These are phyloP conservation scores for Psilocybe sp. DNA, from an alignment of 768 basidiomycete species.

Conservation along the genomic window DNA sequence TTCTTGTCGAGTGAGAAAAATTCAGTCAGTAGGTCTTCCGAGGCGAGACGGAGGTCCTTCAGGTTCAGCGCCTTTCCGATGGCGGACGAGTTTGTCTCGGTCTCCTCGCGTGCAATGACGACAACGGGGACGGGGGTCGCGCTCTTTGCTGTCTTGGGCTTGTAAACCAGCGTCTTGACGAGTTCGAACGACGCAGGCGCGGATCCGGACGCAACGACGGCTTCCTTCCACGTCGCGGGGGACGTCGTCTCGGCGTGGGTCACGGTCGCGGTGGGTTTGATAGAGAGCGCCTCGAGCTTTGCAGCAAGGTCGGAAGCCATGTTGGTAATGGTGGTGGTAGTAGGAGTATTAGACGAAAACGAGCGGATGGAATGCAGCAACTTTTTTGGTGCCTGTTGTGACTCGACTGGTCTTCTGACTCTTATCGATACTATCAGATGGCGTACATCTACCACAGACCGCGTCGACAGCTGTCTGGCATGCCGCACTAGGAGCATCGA, in stretches of 20 bases:
- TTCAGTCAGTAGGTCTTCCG: conserved; percentile 81
- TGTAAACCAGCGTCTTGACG: conserved; percentile 90
- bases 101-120: conserved; percentile 80
- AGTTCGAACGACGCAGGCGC: conserved; percentile 64
- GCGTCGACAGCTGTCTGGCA: conserved; percentile 22
- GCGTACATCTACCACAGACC: conserved; percentile 13
- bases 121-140: conserved; percentile 83
- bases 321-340: conserved; percentile 24
- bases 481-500: conserved; percentile 29
- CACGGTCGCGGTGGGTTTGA: conserved; percentile 50
- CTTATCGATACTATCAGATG: conserved; percentile 38
- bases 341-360: conserved; percentile 4
- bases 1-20: conserved; percentile 86
- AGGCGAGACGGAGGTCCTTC: conserved; percentile 86
- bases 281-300: conserved; percentile 51
- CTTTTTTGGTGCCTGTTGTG: conserved; percentile 24
- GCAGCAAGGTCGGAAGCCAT: conserved; percentile 34
- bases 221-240: conserved; percentile 75
- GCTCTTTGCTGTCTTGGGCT: conserved; percentile 93
- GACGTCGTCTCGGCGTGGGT: conserved; percentile 64
- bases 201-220: conserved; percentile 50
- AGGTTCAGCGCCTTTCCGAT: conserved; percentile 78
- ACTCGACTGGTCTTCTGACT: conserved; percentile 38
- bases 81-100: conserved; percentile 76
- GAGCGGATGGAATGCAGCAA: conserved; percentile 13